Percentiles rank a stretch among this genome's conserved stretches.
Evolutionary conservation across 257 asterid species (phyloP).

Genomic region (Ophiorrhiza pumila): DNA sequence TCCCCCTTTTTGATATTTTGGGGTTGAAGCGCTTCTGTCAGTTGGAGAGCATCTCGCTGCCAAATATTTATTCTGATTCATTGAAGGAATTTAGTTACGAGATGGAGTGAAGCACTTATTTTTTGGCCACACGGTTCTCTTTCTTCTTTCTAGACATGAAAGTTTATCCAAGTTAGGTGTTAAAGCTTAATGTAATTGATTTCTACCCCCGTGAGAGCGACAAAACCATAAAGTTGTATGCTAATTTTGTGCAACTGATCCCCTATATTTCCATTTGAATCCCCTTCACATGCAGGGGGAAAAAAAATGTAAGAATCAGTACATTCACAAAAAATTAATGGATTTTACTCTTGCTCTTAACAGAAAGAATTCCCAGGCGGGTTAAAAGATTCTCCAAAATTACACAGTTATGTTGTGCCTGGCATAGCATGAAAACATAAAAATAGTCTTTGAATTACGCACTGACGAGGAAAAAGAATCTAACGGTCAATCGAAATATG

Average conservation of each 20-base stretch:
- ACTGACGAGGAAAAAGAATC: too few species aligned
- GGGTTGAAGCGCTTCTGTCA: slow-evolving; percentile 8
- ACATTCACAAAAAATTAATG: slow-evolving; percentile 1
- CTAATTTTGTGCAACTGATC: neutral
- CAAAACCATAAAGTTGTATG: neutral
- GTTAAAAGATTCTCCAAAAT: neutral
- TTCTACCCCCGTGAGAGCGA: neutral
- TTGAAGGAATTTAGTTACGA: neutral
- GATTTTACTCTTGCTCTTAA: neutral
- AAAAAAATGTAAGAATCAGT: slow-evolving; percentile 3
- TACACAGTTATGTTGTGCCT: too few species aligned
- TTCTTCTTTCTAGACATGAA: neutral
- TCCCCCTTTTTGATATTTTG: slow-evolving; percentile 3
- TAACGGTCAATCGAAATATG: too few species aligned
- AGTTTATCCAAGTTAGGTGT: slow-evolving; percentile 1
- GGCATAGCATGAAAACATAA: too few species aligned
- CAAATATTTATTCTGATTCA: slow-evolving; percentile 10
- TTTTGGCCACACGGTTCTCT: neutral
- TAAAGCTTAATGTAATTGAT: neutral
- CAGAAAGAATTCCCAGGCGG: neutral
- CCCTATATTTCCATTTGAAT: neutral
- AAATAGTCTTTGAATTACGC: too few species aligned
- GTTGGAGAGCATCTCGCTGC: slow-evolving; percentile 15
- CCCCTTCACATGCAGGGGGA: neutral
- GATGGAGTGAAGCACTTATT: neutral